Evolutionary conservation across 495 filamentous ascomycete genomes (phyloP).

Genomic region (Darksidea phi): DNA sequence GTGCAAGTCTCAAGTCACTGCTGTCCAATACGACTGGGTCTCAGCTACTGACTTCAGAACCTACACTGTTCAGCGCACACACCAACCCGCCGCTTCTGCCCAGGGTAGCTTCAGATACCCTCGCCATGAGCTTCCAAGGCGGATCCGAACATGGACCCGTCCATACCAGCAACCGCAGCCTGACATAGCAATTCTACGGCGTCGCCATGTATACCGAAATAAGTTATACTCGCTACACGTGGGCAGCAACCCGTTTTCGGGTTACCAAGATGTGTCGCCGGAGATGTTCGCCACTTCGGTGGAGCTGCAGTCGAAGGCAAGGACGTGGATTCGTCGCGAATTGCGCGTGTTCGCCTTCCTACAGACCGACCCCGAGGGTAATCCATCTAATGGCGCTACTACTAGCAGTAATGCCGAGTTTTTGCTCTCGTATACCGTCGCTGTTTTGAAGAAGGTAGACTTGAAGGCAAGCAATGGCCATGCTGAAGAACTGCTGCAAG

Average conservation of each 20-base stretch:
- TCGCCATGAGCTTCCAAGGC: slow-evolving; percentile 3
- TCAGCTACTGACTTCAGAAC: slow-evolving; percentile 55
- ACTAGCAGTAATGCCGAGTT: slow-evolving; percentile 79
- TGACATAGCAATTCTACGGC: slow-evolving; percentile 62
- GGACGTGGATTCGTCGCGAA: slow-evolving; percentile 84
- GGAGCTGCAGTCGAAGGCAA: slow-evolving; percentile 74
- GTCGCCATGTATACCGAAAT: slow-evolving; percentile 73
- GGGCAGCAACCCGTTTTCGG: slow-evolving; percentile 77
- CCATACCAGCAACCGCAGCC: slow-evolving; percentile 28
- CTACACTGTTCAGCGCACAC: slow-evolving; percentile 49
- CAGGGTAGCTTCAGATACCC: neutral
- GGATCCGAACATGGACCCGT: slow-evolving; percentile 7
- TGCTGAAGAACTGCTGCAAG: slow-evolving; percentile 82
- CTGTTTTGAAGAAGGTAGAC: slow-evolving; percentile 86
- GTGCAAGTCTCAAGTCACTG: slow-evolving; percentile 57
- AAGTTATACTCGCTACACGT: slow-evolving; percentile 80
- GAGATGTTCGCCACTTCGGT: slow-evolving; percentile 61
- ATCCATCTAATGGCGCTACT: slow-evolving; percentile 26
- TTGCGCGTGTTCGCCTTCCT: slow-evolving; percentile 79
- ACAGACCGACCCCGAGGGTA: slow-evolving; percentile 4
- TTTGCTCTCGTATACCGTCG: slow-evolving; percentile 82
- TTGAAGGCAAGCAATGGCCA: slow-evolving; percentile 81
- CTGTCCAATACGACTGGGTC: slow-evolving; percentile 66
- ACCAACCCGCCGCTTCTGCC: slow-evolving; percentile 37
- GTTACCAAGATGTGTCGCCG: slow-evolving; percentile 74